phyloP scores from a whole-genome alignment of 108 stramenopile species.

The Nitzschia sp. region DNA sequence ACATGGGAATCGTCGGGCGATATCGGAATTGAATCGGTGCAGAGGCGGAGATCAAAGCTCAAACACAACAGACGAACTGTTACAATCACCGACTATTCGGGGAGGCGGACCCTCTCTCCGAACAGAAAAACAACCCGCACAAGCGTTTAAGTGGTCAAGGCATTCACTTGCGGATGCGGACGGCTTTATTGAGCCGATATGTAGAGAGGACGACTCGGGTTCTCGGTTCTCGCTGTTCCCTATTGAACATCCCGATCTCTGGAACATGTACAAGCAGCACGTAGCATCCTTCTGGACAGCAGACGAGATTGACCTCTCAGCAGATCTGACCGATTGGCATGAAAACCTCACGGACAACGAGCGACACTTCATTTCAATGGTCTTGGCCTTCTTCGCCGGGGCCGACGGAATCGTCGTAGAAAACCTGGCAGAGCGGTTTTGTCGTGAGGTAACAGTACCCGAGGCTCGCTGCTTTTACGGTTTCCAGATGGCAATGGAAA shows the following conservation, averaged over 20 bases:
- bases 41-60: neutral
- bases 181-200: constrained; percentile 72
- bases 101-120: neutral
- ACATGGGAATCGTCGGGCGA: neutral
- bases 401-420: constrained; percentile 92
- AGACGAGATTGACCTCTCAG: constrained; percentile 95
- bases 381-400: constrained; percentile 87
- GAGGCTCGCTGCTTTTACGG: constrained; percentile 94
- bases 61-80: neutral
- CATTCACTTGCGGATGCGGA: constrained; percentile 29
- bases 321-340: constrained; percentile 93
- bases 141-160: constrained; percentile 35
- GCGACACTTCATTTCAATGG: constrained; percentile 85
- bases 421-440: constrained; percentile 86
- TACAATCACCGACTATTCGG: neutral
- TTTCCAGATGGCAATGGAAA: constrained; percentile 94
- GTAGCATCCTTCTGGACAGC: constrained; percentile 98
- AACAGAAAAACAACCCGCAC: constrained; percentile 1
- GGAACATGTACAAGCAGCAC: constrained; percentile 98
- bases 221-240: constrained; percentile 92
- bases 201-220: constrained; percentile 71
- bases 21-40: neutral
- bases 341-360: constrained; percentile 81
- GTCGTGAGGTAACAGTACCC: constrained; percentile 81
- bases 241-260: constrained; percentile 85